phyloP scores from a whole-genome alignment of 2,329 filamentous ascomycete species.

The Aspergillus brasiliensis region DNA sequence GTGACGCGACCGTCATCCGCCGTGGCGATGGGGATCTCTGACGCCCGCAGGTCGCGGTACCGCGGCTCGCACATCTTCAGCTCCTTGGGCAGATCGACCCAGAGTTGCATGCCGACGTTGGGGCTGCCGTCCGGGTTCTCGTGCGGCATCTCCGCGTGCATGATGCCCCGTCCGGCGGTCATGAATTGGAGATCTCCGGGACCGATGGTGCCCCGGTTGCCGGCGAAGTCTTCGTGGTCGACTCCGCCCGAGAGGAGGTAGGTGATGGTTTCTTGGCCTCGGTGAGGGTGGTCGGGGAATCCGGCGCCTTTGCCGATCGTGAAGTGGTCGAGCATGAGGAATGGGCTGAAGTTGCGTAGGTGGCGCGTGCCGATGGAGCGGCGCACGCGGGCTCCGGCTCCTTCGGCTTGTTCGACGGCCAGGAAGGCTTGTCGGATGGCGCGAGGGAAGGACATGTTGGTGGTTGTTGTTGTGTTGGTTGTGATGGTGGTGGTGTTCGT shows the following conservation, averaged over 20 bases:
- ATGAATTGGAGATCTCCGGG: constrained; percentile 96
- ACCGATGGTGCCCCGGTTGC: constrained; percentile 79
- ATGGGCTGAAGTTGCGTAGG: constrained; percentile 84
- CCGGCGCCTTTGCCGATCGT: constrained; percentile 75
- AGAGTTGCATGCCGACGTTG: constrained; percentile 89
- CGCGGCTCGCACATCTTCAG: constrained; percentile 89
- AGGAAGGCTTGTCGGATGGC: constrained; percentile 81
- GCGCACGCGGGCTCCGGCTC: constrained; percentile 82
- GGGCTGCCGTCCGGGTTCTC: constrained; percentile 73
- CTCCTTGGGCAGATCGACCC: constrained; percentile 83
- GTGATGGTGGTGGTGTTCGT: constrained; percentile 14
- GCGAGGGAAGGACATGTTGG: constrained; percentile 67
- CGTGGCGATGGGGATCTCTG: constrained; percentile 76
- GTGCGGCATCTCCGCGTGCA: constrained; percentile 93
- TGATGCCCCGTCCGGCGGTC: constrained; percentile 88
- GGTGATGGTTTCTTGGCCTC: constrained; percentile 87
- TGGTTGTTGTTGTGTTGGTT: constrained; percentile 38
- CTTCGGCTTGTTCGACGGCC: constrained; percentile 83
- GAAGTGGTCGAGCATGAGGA: constrained; percentile 97
- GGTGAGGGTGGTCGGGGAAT: constrained; percentile 83
- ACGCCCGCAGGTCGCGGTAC: constrained; percentile 79
- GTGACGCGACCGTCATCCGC: constrained; percentile 72
- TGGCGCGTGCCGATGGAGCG: constrained; percentile 83
- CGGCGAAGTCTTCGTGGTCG: constrained; percentile 91
- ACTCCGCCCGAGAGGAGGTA: constrained; percentile 84